A percentile compares a stretch with the other conserved stretches of the same genome.
These are phyloP conservation scores for Chrysopogon serrulatus DNA, from an alignment of 176 grass and related monocot genomes.

Conservation along the genomic window DNA sequence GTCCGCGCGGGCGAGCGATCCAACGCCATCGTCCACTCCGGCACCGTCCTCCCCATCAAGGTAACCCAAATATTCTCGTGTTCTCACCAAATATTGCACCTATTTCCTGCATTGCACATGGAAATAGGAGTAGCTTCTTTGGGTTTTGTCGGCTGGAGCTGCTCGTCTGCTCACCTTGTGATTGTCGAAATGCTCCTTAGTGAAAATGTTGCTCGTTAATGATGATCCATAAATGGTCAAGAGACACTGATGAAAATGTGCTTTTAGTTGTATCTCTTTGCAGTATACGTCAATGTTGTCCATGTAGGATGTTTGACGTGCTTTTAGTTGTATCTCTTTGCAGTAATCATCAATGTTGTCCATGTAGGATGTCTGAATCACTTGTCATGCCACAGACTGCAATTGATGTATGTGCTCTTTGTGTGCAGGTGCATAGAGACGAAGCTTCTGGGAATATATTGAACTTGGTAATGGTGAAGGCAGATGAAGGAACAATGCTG, in stretches of 20 bases:
- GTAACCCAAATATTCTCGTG: not conserved
- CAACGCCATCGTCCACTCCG: conserved; percentile 53
- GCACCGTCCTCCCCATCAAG: conserved; percentile 82
- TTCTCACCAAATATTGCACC: not conserved
- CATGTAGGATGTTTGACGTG: not conserved
- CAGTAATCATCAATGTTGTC: not conserved
- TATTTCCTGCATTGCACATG: not conserved
- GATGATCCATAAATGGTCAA: not conserved
- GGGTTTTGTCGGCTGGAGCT: not conserved
- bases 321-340: not conserved
- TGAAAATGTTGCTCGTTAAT: not conserved
- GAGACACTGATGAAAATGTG: not conserved
- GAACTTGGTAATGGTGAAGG: conserved; percentile 86
- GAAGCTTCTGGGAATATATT: conserved; percentile 68
- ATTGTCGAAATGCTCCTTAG: conserved; percentile 15
- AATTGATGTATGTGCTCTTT: conserved; percentile 11
- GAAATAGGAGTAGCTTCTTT: not conserved
- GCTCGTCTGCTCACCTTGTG: not conserved
- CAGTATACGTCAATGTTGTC: not conserved
- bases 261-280: not conserved
- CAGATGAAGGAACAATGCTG: conserved; percentile 59
- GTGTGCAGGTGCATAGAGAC: conserved; percentile 62
- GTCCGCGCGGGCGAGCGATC: conserved; percentile 74
- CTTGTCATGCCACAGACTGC: not conserved
- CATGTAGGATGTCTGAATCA: not conserved